These are phyloP conservation scores for Acidomyces sp. DNA, from an alignment of 495 filamentous ascomycete genomes.

Conservation along the genomic window DNA sequence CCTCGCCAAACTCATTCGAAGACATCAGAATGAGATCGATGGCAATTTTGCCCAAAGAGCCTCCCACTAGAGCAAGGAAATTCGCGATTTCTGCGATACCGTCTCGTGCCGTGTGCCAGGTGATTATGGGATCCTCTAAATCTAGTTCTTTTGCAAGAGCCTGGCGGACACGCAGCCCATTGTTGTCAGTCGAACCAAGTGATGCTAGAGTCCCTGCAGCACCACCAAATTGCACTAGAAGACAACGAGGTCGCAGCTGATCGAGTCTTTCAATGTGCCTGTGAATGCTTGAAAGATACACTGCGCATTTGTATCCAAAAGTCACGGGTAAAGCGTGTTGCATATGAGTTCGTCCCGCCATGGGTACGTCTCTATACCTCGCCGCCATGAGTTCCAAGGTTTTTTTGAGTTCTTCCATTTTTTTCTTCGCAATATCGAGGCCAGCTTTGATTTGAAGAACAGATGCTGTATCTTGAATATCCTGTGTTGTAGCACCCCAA, in stretches of 20 bases:
- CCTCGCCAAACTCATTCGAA: constrained; percentile 40
- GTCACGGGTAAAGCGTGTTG: constrained; percentile 33
- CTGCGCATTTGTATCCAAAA: constrained; percentile 22
- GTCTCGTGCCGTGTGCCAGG: constrained; percentile 37
- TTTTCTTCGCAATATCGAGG: constrained; percentile 31
- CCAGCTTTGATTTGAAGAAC: constrained; percentile 39
- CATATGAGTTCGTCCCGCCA: constrained; percentile 40
- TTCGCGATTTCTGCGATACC: constrained; percentile 39
- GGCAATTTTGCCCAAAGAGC: constrained; percentile 38
- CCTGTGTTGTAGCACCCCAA: constrained; percentile 45
- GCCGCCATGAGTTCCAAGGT: constrained; percentile 29
- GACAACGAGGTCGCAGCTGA: constrained; percentile 15
- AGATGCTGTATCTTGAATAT: constrained; percentile 40
- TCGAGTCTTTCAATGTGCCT: constrained; percentile 16
- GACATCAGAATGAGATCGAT: constrained; percentile 45
- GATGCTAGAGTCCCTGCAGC: constrained; percentile 22
- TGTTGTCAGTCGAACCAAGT: constrained; percentile 21
- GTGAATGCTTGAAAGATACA: constrained; percentile 19
- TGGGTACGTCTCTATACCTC: constrained; percentile 36
- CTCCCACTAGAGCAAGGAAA: constrained; percentile 38
- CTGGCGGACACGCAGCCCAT: constrained; percentile 32
- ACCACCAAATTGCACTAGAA: constrained; percentile 21
- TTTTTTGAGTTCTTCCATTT: constrained; percentile 28
- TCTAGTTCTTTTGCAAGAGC: constrained; percentile 27
- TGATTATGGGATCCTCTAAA: constrained; percentile 33